Base-by-base conservation (phyloP, 2,329 filamentous ascomycete genomes). In the Diaporthe capsici region DNA sequence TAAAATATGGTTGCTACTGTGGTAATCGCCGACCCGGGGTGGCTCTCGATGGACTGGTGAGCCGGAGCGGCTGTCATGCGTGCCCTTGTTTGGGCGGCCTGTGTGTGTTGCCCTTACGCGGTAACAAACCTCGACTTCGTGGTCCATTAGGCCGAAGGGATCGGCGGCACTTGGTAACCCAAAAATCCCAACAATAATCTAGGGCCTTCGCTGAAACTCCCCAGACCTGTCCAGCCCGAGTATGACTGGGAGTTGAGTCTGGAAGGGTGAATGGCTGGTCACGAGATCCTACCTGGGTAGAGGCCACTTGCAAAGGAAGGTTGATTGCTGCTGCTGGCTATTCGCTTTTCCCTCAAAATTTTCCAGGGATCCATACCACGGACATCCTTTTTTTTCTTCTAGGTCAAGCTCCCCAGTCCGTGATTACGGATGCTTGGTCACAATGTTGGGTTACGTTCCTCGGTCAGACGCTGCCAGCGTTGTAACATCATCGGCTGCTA, bases 401-500 rank as follows among this genome's bases (percentile, higher is more conserved):
- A 42, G 65, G n/a, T 55, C 65, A 15, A 53, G 31, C 7, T 55
- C 34, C 42, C 34, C 65, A 42, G 49, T 55, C 34, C 15, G 22
- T 53, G 31, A 47, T 65, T 65, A 55, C 65, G 34, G 65, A 55
- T 55, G 65, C 65, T 70, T 42, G 65, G 65, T 70, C 65, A 55
- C 49, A 70, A 12, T 42, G 34, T 70, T 55, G 49, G 65, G 65
- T 70, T 70, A 55, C 65, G 65, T 55, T 55, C 8, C 22, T 28
- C 65, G 34, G 65, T 55, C 65, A 70, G 65, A 70, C 49, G 47
- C 34, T 70, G 47, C 47, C 65, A 70, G 65, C 51, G 49, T 70
- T 70, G 65, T 34, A 42, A 70, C 49, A 55, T 39, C 49, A 39
- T 70, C 65, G 65, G 65, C 65, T 70, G 65, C 65, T 70, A 70